Base-by-base conservation (phyloP, 1,284 basidiomycete species). In the Cryptococcus neoformans region DNA sequence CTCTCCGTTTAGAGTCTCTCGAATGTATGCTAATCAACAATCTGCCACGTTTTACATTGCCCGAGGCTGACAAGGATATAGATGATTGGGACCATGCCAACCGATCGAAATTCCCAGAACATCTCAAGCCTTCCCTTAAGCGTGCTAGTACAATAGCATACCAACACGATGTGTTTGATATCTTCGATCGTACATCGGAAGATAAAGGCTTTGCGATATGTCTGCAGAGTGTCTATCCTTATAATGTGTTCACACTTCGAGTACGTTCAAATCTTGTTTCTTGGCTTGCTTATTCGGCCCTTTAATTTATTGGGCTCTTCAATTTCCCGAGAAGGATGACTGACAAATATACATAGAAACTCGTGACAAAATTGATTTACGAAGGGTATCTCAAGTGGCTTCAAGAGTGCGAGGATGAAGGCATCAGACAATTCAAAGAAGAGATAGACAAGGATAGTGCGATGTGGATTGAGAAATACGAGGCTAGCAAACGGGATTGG, bases 21-120 rank as follows among this genome's bases (percentile, higher is more conserved):
- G 49, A 60, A 35, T 64, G 69, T 74, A 56, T 59, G 70, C 57
- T 16, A 9, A 6, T 34, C 3, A 34, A 12, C 34, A 7, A 5
- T 40, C 6, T 6, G 35, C 8, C 37, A 5, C 16, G 12, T 38
- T n/a, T 11, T 36, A 54, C 44, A 39, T 50, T 55, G 17, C 57
- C 11, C 6, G 6, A 21, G 34, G 16, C 17, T 36, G 34, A 44
- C n/a, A 42, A 41, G 35, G 6, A 11, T 38, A 9, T 51, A 71
- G 69, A 72, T 48, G 16, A 50, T 3, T 74, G 72, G 73, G 58
- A 65, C 38, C 44, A 51, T 5, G 47, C 47, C n/a, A 78, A 81
- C 57, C 92, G 90, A 79, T 87, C 87, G 69, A 95, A 92, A 75
- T 97, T 97, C 79, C 93, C 93, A 6, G 86, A 87, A 0, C 70